Evolutionary conservation across 2,329 filamentous ascomycete genomes (phyloP), one percentile per base, ranked within the genome.

Genomic region (Botrytis aclada): DNA sequence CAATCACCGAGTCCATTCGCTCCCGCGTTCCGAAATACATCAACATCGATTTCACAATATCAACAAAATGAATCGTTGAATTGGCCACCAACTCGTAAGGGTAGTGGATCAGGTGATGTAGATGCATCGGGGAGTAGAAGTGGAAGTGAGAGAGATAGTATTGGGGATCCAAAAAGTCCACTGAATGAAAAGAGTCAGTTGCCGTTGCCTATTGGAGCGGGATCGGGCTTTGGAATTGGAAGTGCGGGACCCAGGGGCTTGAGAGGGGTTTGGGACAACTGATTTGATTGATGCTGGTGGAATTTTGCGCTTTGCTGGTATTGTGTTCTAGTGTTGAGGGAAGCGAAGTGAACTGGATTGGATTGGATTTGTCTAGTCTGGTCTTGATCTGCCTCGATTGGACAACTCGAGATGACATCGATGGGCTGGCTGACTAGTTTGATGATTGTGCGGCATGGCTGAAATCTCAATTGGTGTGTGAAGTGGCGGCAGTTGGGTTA

Each of bases 131-230:
- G 56, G 34, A 87, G 85, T 76, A 76, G 76, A 39, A 77, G 75
- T 64, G 84, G 85, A 56, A 85, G 84, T 76, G 75, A 77, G 51
- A 76, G 79, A 66, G 84, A 83, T n/a, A 87, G 86, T 77, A 79
- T 84, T 51, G 82, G 83, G 69, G 87, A 88, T 77, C 85, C 86
- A 37, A 84, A 83, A 74, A 90, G 88, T 79, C 88, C 87, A 65
- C 73, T 73, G 70, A 73, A 62, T 74, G 74, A 41, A 75, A 77
- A 73, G 72, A 56, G 47, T 43, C 34, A 54, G 16, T 67, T 71
- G 10, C 70, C 47, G 37, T 32, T 47, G 16, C 56, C 69, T 14
- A 69, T 69, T 37, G 51, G 66, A 39, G n/a, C 39, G 22, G 66
- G 65, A 37, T 32, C 65, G 3, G 34, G 65, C n/a, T 25, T 56